A percentile compares a stretch with the other conserved stretches of the same genome.
Conservation (phyloP, 257 asterid genomes). For the Haberlea rhodopensis region DNA sequence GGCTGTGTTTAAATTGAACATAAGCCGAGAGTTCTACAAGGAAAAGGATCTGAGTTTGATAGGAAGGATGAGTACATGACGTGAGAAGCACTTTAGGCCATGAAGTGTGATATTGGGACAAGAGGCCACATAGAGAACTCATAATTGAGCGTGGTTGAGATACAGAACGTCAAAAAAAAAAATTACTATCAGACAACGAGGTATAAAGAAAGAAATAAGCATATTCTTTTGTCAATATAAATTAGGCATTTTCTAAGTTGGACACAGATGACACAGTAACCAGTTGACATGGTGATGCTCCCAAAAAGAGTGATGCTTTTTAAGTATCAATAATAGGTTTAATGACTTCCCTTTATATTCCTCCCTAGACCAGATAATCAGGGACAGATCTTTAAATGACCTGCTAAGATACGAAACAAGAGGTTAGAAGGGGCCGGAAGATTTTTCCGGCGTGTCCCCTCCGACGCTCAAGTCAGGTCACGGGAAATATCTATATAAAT, state of each 20-base stretch:
- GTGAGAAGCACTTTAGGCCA: neutral
- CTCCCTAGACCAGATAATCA: too few species aligned
- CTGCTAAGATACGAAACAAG: too few species aligned
- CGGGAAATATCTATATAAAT: too few species aligned
- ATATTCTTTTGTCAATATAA: neutral
- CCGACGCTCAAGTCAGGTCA: too few species aligned
- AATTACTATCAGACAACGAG: neutral
- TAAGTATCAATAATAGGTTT: too few species aligned
- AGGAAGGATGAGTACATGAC: neutral
- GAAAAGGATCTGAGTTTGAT: neutral
- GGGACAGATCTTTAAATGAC: too few species aligned
- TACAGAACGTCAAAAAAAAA: neutral
- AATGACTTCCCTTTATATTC: too few species aligned
- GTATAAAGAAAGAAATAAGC: neutral
- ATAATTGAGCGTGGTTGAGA: neutral
- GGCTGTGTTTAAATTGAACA: neutral
- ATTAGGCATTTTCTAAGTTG: neutral
- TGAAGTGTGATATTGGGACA: neutral
- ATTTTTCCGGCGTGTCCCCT: too few species aligned
- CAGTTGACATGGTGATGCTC: constrained; percentile 6
- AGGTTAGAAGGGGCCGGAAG: too few species aligned
- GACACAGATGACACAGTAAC: neutral
- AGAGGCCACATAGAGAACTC: neutral
- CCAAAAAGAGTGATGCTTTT: too few species aligned
- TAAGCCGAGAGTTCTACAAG: neutral